Evolutionary conservation across 2,329 filamentous ascomycete genomes (phyloP).

Genomic region (Aspergillus calidoustus): DNA sequence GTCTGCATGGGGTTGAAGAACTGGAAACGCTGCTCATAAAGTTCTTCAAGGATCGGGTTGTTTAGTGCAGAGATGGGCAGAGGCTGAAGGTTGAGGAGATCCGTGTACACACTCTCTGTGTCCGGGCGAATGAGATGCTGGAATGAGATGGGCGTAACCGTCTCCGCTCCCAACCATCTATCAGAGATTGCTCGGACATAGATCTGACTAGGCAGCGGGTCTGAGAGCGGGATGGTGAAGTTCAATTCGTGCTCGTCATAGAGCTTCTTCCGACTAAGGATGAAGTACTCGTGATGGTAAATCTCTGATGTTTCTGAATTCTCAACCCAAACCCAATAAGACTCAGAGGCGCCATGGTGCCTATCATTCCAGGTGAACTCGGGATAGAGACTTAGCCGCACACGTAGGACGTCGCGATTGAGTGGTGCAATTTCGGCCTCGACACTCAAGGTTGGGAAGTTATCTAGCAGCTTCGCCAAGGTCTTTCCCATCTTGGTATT

Average conservation of each 20-base stretch:
- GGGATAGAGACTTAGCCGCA: conserved; percentile 81
- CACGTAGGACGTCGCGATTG: conserved; percentile 91
- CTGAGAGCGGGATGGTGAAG: conserved; percentile 93
- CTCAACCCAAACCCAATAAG: conserved; percentile 99
- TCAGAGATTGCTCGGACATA: conserved; percentile 95
- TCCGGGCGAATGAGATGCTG: conserved; percentile 97
- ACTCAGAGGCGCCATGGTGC: conserved; percentile 90
- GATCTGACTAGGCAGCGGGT: conserved; percentile 92
- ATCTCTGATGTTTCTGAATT: conserved; percentile 98
- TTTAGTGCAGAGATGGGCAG: conserved; percentile 85
- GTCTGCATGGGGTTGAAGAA: conserved; percentile 99
- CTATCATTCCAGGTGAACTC: conserved; percentile 96
- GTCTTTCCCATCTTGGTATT: conserved; percentile 85
- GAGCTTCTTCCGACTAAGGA: conserved; percentile 85
- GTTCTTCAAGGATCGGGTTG: conserved; percentile 82
- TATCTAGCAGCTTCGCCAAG: conserved; percentile 79
- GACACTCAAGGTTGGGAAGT: conserved; percentile 88
- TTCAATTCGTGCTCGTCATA: conserved; percentile 97
- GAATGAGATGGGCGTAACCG: conserved; percentile 92
- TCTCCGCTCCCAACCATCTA: conserved; percentile 95
- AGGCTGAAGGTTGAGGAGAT: conserved; percentile 88
- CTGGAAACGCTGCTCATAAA: conserved; percentile 87
- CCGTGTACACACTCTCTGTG: conserved; percentile 96
- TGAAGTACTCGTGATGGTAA: conserved; percentile 97
- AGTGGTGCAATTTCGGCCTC: conserved; percentile 94